Evolutionary conservation across 352 stramenopile species (phyloP).

Genomic region (Phytophthora agathidicida): DNA sequence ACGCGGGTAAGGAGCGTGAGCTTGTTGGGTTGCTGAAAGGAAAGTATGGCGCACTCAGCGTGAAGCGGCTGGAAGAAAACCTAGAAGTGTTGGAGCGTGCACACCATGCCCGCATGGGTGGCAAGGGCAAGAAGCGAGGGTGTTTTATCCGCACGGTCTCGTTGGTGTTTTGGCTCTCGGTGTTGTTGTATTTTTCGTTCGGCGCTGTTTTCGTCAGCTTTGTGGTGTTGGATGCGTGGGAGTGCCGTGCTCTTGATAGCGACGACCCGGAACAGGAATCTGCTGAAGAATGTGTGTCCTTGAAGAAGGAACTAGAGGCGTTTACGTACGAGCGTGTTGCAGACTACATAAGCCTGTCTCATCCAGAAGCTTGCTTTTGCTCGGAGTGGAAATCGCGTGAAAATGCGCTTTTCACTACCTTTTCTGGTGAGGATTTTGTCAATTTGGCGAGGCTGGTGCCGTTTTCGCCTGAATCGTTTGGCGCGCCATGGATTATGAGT

Average conservation of each 20-base stretch:
- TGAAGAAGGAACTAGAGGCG: constrained; percentile 38
- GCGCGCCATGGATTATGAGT: constrained; percentile 33
- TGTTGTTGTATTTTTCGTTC: constrained; percentile 37
- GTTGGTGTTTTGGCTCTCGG: constrained; percentile 36
- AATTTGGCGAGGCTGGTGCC: constrained; percentile 41
- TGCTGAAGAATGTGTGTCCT: constrained; percentile 23
- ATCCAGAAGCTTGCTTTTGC: constrained; percentile 49
- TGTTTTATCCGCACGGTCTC: constrained; percentile 36
- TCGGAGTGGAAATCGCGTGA: constrained; percentile 50
- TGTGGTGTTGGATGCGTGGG: constrained; percentile 40
- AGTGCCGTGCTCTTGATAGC: constrained; percentile 28
- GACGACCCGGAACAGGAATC: constrained; percentile 30
- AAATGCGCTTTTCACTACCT: constrained; percentile 29
- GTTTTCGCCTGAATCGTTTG: constrained; percentile 49
- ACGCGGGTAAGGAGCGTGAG: constrained; percentile 68
- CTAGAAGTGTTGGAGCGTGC: constrained; percentile 45
- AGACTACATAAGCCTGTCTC: constrained; percentile 34
- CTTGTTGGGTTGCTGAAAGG: constrained; percentile 61
- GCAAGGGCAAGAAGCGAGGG: constrained; percentile 28
- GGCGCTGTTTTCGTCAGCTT: constrained; percentile 39
- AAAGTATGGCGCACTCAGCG: constrained; percentile 78
- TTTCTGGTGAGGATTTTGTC: constrained; percentile 27
- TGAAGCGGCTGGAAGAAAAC: constrained; percentile 75
- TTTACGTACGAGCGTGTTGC: constrained; percentile 39
- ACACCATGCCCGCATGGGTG: constrained; percentile 2